Base-by-base conservation (phyloP, 148 eudicot genomes). In the Polygonum aviculare region DNA sequence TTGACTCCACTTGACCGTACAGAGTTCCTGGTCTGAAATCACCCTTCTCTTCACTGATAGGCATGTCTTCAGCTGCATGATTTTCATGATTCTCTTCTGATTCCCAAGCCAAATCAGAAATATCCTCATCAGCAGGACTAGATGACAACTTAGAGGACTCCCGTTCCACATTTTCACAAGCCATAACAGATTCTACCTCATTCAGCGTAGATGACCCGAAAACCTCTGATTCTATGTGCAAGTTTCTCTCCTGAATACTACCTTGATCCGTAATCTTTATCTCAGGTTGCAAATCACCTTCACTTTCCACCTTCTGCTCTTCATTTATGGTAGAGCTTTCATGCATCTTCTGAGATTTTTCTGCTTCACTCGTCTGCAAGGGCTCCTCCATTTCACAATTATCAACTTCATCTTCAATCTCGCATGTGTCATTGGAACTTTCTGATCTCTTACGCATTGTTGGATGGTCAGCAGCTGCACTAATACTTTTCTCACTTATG, bases 121-220 rank as follows among this genome's bases (percentile, higher is more conserved):
- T 54, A 50, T 74, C 75, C n/a, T 75, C 70, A 70, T 62, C 75
- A 72, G 78, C 79, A 52, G 77, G 49, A 54, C 74, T 55, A 78
- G 52, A 63, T 55, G 59, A 75, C 50, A 69, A 83, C 78, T 74
- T 75, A 78, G 80, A 79, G 60, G 77, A 69, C 78, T 83, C 79
- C 39, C 74, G 69, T 45, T 72, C 52, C 51, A 44, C 52, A 72
- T 19, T 2, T 72, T 48, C 74, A 67, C 67, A 59, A 21, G 69
- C 69, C 40, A 65, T 39, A 15, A 26, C 54, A 77, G 70, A 36
- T 39, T 48, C 81, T 57, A 65, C 74, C 73, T 69, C 74, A 69
- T 79, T 79, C 69, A 78, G 54, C 48, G 72, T 50, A 77, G 52
- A 63, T 65, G 31, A 65, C 51, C 72, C 86, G 35, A 79, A 63